Percentiles rank a stretch among this genome's conserved stretches.
These are phyloP conservation scores for Amaranthus hypochondriacus DNA, from an alignment of 148 eudicot genomes.

Conservation along the genomic window DNA sequence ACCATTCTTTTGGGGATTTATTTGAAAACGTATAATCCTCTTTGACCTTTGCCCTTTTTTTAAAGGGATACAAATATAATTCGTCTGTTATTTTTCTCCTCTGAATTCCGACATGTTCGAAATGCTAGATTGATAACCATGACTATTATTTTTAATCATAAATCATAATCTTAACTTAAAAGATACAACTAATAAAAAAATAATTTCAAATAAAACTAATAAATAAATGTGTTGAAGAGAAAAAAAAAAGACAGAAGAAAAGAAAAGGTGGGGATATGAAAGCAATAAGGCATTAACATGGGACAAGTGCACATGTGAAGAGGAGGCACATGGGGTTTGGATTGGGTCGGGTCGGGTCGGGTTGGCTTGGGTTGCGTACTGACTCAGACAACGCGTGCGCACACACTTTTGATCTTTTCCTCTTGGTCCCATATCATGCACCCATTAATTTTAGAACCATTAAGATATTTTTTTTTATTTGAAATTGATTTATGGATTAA, in stretches of 20 bases:
- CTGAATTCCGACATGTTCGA: no score
- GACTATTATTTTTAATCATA: no score
- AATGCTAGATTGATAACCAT: no score
- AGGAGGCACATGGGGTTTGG: conserved; percentile 25
- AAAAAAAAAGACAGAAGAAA: not conserved
- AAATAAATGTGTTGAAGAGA: not conserved
- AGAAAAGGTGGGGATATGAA: not conserved
- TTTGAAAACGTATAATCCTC: no score
- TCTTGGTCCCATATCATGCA: not conserved
- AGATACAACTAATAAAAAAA: not conserved
- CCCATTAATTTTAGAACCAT: not conserved
- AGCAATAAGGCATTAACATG: conserved; percentile 4
- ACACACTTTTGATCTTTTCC: not conserved
- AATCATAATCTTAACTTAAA: no score
- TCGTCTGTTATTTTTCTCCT: no score
- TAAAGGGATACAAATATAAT: no score
- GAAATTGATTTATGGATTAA: not conserved
- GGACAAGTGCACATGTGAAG: conserved; percentile 20
- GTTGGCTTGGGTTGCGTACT: conserved; percentile 12
- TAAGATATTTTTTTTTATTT: not conserved
- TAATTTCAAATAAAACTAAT: not conserved
- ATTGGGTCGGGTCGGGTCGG: no score
- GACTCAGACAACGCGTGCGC: conserved; percentile 19
- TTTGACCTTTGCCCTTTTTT: no score
- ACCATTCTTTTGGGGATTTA: no score